Evolutionary conservation across 768 basidiomycete genomes (phyloP).

Genomic region (Mycena vitilis): DNA sequence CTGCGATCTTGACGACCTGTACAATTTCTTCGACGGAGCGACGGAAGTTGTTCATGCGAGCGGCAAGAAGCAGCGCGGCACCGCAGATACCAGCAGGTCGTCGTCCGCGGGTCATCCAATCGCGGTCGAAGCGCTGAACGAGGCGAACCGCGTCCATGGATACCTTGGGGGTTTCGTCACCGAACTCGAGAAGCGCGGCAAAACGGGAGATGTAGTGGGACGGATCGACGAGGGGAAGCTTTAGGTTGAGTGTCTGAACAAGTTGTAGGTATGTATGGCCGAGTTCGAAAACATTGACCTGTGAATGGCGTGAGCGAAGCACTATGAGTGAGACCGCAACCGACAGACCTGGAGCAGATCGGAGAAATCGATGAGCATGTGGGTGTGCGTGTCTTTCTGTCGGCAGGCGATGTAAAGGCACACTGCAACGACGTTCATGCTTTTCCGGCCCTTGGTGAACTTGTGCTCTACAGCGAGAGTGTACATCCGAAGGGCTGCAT

Average conservation of each 20-base stretch:
- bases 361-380: slow-evolving; percentile 99
- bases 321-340: slow-evolving; percentile 4
- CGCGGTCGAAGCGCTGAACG: slow-evolving; percentile 91
- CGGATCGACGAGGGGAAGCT: slow-evolving; percentile 91
- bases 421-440: slow-evolving; percentile 93
- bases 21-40: slow-evolving; percentile 95
- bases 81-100: slow-evolving; percentile 98
- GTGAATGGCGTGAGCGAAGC: slow-evolving; percentile 1
- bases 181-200: slow-evolving; percentile 93
- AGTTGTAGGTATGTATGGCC: slow-evolving; percentile 97
- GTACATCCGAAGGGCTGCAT: slow-evolving; percentile 88
- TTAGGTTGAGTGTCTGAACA: slow-evolving; percentile 86
- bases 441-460: slow-evolving; percentile 93
- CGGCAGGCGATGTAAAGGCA: slow-evolving; percentile 96
- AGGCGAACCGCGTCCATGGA: slow-evolving; percentile 94
- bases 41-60: slow-evolving; percentile 98
- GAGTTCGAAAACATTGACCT: slow-evolving; percentile 98
- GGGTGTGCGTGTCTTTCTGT: slow-evolving; percentile 88
- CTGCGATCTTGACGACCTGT: slow-evolving; percentile 99
- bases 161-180: slow-evolving; percentile 91
- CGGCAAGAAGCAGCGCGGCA: slow-evolving; percentile 93
- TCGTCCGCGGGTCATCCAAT: slow-evolving; percentile 97
- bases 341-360: slow-evolving; percentile 84
- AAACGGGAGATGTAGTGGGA: slow-evolving; percentile 98
- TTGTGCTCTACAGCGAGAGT: slow-evolving; percentile 94